Conservation (phyloP, 164 flowering plant species). For the grape (Vitis vinifera) region ASM3070453v1 NC_081807.1:7001001-7001500, state of each 20-base stretch:
- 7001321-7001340: not conserved
- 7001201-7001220: constrained; percentile 75
- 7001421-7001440: too few relatives aligned
- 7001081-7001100: constrained; percentile 70
- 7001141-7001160: not conserved
- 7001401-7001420: too few relatives aligned
- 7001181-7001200: constrained; percentile 4
- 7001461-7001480: too few relatives aligned
- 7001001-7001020: not conserved
- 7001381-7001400: too few relatives aligned
- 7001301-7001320: not conserved
- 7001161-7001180: not conserved
- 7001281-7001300: constrained; percentile 38
- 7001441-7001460: too few relatives aligned
- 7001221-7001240: constrained; percentile 76
- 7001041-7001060: constrained; percentile 74
- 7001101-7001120: constrained; percentile 43
- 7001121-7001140: not conserved
- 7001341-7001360: not conserved
- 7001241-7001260: constrained; percentile 82
- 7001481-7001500: too few relatives aligned
- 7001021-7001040: constrained; percentile 63
- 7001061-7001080: constrained; percentile 76
- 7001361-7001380: too few relatives aligned
- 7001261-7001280: constrained; percentile 56